These are phyloP conservation scores for Chaetomium globosum DNA, from an alignment of 2,329 filamentous ascomycete species.

Conservation along the genomic window DNA sequence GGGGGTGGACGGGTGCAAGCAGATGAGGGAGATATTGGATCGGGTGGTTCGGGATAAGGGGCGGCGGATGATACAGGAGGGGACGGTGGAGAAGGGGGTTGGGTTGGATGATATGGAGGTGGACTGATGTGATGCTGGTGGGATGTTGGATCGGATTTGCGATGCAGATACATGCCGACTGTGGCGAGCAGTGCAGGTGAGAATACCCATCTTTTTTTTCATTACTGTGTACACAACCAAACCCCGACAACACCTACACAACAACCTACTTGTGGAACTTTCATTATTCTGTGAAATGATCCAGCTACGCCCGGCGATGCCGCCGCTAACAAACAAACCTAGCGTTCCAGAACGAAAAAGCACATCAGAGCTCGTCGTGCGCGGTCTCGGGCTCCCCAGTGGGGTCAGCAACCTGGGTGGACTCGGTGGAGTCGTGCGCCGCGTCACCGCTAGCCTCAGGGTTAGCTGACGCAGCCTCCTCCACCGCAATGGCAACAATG, in stretches of 20 bases:
- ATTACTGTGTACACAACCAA: neutral
- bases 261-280: neutral
- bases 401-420: slow-evolving; percentile 35
- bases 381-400: slow-evolving; percentile 42
- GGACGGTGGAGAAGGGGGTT: slow-evolving; percentile 53
- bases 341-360: slow-evolving; percentile 9
- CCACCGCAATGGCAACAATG: slow-evolving; percentile 49
- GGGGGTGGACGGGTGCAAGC: slow-evolving; percentile 87
- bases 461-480: slow-evolving; percentile 45
- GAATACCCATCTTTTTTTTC: slow-evolving; percentile 12
- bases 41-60: slow-evolving; percentile 74
- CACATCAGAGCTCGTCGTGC: slow-evolving; percentile 54
- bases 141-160: neutral
- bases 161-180: neutral
- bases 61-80: slow-evolving; percentile 62
- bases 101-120: slow-evolving; percentile 54
- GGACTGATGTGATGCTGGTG: slow-evolving; percentile 39
- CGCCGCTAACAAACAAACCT: slow-evolving; percentile 27
- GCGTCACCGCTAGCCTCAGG: slow-evolving; percentile 32
- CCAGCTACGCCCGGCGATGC: slow-evolving; percentile 11
- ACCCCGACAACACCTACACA: neutral
- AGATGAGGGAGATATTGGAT: slow-evolving; percentile 80
- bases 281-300: neutral
- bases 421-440: slow-evolving; percentile 29
- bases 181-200: slow-evolving; percentile 23